Percentiles rank a stretch among this genome's conserved stretches.
Evolutionary conservation across 805 yeast genomes (phyloP).

Genomic region (Yarrowia hollandica): DNA sequence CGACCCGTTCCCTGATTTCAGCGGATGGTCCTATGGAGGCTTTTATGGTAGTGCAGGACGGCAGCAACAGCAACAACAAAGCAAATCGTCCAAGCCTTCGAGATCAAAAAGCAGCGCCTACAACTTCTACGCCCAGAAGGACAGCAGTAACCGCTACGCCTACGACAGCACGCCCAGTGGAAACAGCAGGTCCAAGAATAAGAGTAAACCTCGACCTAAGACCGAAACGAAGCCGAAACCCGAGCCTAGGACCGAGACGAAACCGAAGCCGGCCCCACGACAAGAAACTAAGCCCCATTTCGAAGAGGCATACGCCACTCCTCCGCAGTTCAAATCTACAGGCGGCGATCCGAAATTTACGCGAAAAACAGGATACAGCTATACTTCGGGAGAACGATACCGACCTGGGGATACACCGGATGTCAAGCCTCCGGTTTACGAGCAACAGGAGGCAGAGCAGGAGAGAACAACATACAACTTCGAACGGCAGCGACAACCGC

Average conservation of each 20-base stretch:
- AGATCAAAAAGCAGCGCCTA: slow-evolving; percentile 10
- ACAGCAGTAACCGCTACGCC: slow-evolving; percentile 7
- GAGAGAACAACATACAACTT: not conserved
- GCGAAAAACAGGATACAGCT: slow-evolving; percentile 19
- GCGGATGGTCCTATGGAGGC: not conserved
- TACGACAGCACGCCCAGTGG: slow-evolving; percentile 1
- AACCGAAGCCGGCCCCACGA: not conserved
- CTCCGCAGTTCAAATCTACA: slow-evolving; percentile 25
- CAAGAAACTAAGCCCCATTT: slow-evolving; percentile 5
- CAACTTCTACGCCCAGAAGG: not conserved
- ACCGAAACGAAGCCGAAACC: slow-evolving; percentile 11
- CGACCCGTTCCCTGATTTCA: not conserved
- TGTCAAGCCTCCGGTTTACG: slow-evolving; percentile 20
- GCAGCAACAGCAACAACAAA: not conserved
- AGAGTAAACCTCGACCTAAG: not conserved
- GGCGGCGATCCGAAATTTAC: slow-evolving; percentile 3
- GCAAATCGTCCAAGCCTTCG: not conserved
- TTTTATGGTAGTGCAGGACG: not conserved
- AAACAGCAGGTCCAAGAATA: not conserved
- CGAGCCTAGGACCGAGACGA: not conserved
- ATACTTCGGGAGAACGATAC: slow-evolving; percentile 3
- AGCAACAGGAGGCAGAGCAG: not conserved
- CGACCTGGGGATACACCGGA: slow-evolving; percentile 9
- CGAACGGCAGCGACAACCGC: slow-evolving; percentile 4
- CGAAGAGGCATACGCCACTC: not conserved